A percentile compares a stretch with the other conserved stretches of the same genome.
These are phyloP conservation scores for Rhizopogon vinicolor DNA, from an alignment of 768 basidiomycete genomes.

Conservation along the genomic window DNA sequence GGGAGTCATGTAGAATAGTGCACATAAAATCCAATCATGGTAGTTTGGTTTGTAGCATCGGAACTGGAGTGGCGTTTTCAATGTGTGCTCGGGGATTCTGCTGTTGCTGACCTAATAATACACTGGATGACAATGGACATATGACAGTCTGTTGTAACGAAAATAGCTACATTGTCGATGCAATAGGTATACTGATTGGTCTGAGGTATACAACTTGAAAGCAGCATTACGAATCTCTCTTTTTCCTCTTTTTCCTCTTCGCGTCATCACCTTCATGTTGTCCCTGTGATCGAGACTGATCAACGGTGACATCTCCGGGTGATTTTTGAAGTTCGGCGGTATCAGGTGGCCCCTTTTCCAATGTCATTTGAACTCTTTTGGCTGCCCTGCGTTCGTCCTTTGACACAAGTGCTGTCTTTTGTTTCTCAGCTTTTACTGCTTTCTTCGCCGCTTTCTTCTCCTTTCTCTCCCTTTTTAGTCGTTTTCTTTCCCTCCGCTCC, in stretches of 20 bases:
- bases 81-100: neutral
- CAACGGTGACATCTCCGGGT: neutral
- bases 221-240: neutral
- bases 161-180: neutral
- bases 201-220: neutral
- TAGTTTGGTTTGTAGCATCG: conserved; percentile 4
- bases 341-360: neutral
- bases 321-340: neutral
- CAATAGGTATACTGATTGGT: neutral
- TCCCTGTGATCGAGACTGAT: neutral
- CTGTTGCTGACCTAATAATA: too few relatives aligned
- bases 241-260: neutral
- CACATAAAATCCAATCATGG: conserved; percentile 1
- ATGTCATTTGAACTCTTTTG: conserved; percentile 1
- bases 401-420: neutral
- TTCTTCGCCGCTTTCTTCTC: conserved; percentile 13
- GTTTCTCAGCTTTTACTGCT: conserved; percentile 2
- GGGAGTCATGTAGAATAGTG: conserved; percentile 11
- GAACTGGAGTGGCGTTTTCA: neutral
- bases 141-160: too few relatives aligned
- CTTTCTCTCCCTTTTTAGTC: conserved; percentile 18
- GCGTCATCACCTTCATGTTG: conserved; percentile 5
- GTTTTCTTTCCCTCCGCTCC: conserved; percentile 18
- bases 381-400: conserved; percentile 2
- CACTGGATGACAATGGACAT: too few relatives aligned